Base-by-base conservation (phyloP, 2,329 filamentous ascomycete species). In the Nothophoma quercina region DNA sequence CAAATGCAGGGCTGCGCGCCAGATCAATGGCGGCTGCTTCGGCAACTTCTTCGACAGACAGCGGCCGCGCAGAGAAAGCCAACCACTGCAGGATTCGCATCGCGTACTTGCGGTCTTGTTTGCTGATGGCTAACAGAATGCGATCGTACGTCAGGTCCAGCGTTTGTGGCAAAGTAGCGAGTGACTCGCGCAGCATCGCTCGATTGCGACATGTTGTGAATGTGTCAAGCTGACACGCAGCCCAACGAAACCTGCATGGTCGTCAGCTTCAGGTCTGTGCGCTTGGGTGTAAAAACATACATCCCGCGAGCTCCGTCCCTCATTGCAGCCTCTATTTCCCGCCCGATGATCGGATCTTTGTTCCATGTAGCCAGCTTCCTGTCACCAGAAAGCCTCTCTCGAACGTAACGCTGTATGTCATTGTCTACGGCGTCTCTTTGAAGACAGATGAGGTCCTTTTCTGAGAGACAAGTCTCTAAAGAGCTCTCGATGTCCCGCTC, bases 311-410 rank as follows among this genome's bases (percentile, higher is more conserved):
- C 63, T 35, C 61, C 57, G 1, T 35, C 7, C 50, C 62, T 67
- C 1, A 77, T 68, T 4, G 76, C 62, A 19, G 54, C 54, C 29
- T 69, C 57, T 10, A 74, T 53, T 64, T 66, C 60, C 62, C 65
- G 34, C 58, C 55, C 40, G 62, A 71, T 18, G 47, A 48, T 34
- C 25, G 52, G 54, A 26, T 71, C 59, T 30, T 59, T 63, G 4
- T 51, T 39, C 69, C 63, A 72, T 49, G 65, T 72, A 4, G 8
- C 29, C 15, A 72, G 44, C 10, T 4, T 22, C 23, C 59, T 62
- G 15, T 71, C 59, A 6, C 75, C 39, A 66, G 67, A 56, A 68
- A 79, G 59, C 69, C 75, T 44, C 45, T 69, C 55, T 33, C 38
- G 54, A 41, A 71, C 58, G 40, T 67, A 71, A 45, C n/a, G 51